Evolutionary conservation across 495 filamentous ascomycete genomes (phyloP).

Genomic region (Cairneyella variabilis): DNA sequence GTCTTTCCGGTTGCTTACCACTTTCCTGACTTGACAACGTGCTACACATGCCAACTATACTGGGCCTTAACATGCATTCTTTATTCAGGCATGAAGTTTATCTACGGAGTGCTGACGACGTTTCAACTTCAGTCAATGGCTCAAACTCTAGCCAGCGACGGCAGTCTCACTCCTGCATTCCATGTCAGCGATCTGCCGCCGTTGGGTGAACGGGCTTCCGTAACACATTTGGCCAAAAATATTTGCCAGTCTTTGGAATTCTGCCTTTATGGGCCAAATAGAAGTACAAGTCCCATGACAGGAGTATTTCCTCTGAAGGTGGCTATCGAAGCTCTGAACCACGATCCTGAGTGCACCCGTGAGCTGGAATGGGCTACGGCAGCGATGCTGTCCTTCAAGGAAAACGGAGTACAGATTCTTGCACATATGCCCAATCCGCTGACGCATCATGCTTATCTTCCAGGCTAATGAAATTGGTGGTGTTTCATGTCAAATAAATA

Average conservation of each 20-base stretch:
- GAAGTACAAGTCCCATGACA: background rate
- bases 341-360: constrained; percentile 5
- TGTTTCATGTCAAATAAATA: background rate
- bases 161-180: background rate
- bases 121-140: background rate
- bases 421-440: background rate
- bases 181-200: constrained; percentile 15
- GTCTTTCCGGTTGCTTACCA: constrained; percentile 32
- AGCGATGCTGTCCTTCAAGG: background rate
- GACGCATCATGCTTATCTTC: constrained; percentile 3
- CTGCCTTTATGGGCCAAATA: constrained; percentile 16
- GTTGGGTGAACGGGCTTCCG: constrained; percentile 25
- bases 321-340: constrained; percentile 11
- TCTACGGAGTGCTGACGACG: constrained; percentile 1
- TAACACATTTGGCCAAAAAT: constrained; percentile 24
- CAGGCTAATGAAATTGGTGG: background rate
- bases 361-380: constrained; percentile 17
- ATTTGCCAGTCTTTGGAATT: constrained; percentile 35
- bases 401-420: constrained; percentile 3
- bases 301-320: constrained; percentile 17
- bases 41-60: constrained; percentile 31
- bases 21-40: constrained; percentile 26
- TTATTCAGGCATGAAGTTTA: constrained; percentile 15
- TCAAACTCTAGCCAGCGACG: background rate
- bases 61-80: constrained; percentile 32